phyloP scores from a whole-genome alignment of 129 eudicot genomes.

The Flaveria brownii region DNA sequence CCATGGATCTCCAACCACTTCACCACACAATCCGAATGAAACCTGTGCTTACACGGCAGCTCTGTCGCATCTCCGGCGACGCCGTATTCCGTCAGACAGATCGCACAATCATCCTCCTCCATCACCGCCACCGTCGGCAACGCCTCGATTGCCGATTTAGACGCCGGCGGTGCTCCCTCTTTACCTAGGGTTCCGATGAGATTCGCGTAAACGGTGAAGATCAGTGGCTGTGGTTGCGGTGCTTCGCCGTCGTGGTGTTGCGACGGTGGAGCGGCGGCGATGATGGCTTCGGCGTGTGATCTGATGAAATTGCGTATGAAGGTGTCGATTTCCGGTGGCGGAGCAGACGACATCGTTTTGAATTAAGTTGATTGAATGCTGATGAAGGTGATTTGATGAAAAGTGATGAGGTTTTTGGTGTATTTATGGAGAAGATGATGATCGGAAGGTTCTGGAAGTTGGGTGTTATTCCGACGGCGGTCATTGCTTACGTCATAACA shows the following conservation, averaged over 20 bases:
- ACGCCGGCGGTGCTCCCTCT: slow-evolving; percentile 47
- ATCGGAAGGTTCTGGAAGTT: slow-evolving; percentile 35
- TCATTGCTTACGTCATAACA: slow-evolving; percentile 27
- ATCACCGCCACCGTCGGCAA: slow-evolving; percentile 36
- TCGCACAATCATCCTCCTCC: slow-evolving; percentile 52
- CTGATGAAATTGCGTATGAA: slow-evolving; percentile 18
- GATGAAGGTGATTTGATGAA: not conserved
- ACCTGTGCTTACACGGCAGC: slow-evolving; percentile 61
- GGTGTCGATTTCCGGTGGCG: slow-evolving; percentile 15
- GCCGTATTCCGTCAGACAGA: slow-evolving; percentile 52
- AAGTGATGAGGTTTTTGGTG: not conserved
- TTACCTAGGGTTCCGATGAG: not conserved
- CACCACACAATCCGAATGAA: slow-evolving; percentile 51
- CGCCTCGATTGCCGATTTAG: slow-evolving; percentile 54
- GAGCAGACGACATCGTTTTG: slow-evolving; percentile 21
- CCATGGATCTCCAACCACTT: slow-evolving; percentile 60
- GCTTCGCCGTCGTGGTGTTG: not conserved
- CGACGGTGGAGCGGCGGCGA: slow-evolving; percentile 12
- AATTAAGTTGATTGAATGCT: not conserved
- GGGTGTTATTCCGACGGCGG: slow-evolving; percentile 7
- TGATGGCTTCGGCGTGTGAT: slow-evolving; percentile 16
- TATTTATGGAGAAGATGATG: slow-evolving; percentile 1
- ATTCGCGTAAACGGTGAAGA: slow-evolving; percentile 3
- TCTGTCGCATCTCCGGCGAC: slow-evolving; percentile 39
- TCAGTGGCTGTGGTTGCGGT: not conserved